Percentiles rank a stretch among this genome's conserved stretches.
Conservation (phyloP, 1,284 basidiomycete genomes). For the Leccinum ponderosum region DNA sequence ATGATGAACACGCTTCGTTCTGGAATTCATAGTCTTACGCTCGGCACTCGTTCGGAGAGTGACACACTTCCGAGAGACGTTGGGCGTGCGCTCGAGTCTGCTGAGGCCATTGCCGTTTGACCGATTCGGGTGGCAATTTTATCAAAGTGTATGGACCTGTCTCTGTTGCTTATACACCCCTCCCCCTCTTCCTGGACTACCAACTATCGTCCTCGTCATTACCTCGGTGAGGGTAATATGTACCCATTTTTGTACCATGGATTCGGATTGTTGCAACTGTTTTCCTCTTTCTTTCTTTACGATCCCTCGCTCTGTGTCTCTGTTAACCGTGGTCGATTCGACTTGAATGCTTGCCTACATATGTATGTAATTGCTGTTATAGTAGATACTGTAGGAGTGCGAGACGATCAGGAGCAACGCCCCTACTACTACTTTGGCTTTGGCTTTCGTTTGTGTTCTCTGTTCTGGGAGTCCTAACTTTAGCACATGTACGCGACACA, state of each 20-base stretch:
- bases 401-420: not conserved
- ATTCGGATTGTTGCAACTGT: not conserved
- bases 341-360: not conserved
- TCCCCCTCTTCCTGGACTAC: not conserved
- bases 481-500: too few relatives aligned
- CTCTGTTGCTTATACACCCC: not conserved
- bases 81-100: slow-evolving; percentile 33
- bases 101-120: slow-evolving; percentile 17
- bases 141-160: not conserved
- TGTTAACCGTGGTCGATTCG: not conserved
- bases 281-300: not conserved
- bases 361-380: not conserved
- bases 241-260: not conserved
- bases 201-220: not conserved
- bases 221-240: not conserved
- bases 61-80: slow-evolving; percentile 37
- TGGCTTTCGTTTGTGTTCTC: not conserved
- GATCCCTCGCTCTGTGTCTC: not conserved
- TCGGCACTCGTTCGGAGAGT: slow-evolving; percentile 16
- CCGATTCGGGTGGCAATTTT: not conserved
- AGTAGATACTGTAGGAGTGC: not conserved
- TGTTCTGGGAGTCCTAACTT: not conserved
- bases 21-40: slow-evolving; percentile 33
- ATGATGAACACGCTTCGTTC: slow-evolving; percentile 37
- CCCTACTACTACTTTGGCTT: not conserved